Evolutionary conservation across 805 yeast species (phyloP), one percentile per base, ranked within the genome.

Genomic region (Candida patagonica): DNA sequence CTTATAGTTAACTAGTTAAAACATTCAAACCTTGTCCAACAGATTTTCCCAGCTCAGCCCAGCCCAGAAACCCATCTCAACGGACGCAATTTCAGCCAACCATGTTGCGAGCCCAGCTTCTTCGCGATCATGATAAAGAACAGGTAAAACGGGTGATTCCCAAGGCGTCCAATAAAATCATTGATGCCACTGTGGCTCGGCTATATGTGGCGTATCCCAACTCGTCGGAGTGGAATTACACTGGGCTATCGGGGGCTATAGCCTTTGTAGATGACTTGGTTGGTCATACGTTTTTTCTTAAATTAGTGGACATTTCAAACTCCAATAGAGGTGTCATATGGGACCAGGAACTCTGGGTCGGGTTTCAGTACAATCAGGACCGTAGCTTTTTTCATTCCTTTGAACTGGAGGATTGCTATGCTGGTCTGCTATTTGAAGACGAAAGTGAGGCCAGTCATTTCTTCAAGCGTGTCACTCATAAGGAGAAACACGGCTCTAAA

Each of bases 291-390:
- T 87, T 84, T 54, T 92, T 87, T 59, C 68, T 92, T 34, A 92
- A 92, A 58, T 57, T 92, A 39, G 94, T 92, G 5, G 98, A 92
- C 54, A 76, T 89, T 24, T 51, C 57, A 26, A 54, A 94, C 5
- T n/a, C 26, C 27, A 73, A 76, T 45, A 67, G 81, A 30, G 97
- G 97, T 26, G 95, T 92, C 0, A 49, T 92, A 0, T 92, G 98
- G 98, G 98, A 92, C 60, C 98, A 92, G 60, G 98, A 92, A 60
- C 62, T 92, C 36, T 89, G 84, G 53, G 78, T 85, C 9, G 80
- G 84, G 52, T 87, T 92, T 59, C 79, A 80, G 51, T 92, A 92
- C 61, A 75, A 83, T 55, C 97, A 92, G 60, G 98, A 92, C 60
- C 73, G 98, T 24, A 78, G 94, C 29, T 92, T 85, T 61, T 92